Evolutionary conservation across 2,329 filamentous ascomycete genomes (phyloP).

Genomic region (Cercospora zeina): DNA sequence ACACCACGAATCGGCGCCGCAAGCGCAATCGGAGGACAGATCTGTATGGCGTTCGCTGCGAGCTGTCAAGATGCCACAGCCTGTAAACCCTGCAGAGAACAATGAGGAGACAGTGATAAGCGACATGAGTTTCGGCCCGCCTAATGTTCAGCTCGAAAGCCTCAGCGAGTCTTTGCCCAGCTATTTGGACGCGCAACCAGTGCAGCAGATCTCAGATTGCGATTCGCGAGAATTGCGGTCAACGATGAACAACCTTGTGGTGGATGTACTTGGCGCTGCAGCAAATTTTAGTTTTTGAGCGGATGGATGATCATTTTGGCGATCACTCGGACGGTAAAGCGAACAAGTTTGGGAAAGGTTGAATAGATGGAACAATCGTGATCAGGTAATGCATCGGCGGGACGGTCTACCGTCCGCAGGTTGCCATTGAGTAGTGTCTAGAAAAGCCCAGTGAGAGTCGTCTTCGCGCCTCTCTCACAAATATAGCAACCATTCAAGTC

Average conservation of each 20-base stretch:
- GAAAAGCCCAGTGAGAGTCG: not conserved
- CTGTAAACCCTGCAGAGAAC: not conserved
- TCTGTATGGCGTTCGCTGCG: not conserved
- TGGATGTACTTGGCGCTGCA: constrained; percentile 18
- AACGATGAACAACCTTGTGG: constrained; percentile 15
- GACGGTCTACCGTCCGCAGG: not conserved
- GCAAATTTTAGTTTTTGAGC: constrained; percentile 18
- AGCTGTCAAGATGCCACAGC: not conserved
- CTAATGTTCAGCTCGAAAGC: constrained; percentile 8
- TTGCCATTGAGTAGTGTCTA: not conserved
- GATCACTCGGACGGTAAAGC: not conserved
- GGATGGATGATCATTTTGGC: not conserved
- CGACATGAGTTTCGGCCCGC: constrained; percentile 16
- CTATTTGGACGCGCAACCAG: constrained; percentile 7
- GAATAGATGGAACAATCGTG: not conserved
- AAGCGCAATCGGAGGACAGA: not conserved
- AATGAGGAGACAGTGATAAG: not conserved
- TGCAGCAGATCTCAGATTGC: constrained; percentile 9
- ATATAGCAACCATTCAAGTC: not conserved
- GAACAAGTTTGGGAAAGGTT: not conserved
- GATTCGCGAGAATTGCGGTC: constrained; percentile 18
- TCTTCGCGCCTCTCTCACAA: not conserved
- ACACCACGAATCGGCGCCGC: not conserved
- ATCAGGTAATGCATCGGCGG: not conserved
- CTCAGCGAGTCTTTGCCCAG: constrained; percentile 10